Percentiles rank a stretch among this genome's conserved stretches.
Conservation (phyloP, 2,329 filamentous ascomycete species). For the Colletotrichum sp. region DNA sequence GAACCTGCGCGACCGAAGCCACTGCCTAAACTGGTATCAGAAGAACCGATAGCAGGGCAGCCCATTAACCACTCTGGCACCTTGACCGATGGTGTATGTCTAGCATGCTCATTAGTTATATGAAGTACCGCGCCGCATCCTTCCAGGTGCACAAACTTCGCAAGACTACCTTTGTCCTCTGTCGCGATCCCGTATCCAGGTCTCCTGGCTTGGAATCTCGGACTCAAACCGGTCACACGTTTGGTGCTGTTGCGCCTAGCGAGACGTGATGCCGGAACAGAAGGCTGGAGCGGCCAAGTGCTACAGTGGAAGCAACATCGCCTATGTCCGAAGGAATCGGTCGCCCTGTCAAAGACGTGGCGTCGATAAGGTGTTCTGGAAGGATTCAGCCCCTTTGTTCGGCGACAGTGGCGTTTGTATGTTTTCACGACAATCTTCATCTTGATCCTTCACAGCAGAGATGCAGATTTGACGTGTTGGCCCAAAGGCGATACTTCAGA, state of each 20-base stretch:
- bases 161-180: background rate
- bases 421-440: background rate
- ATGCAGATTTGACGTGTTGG: background rate
- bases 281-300: background rate
- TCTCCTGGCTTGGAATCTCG: background rate
- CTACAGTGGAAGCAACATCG: background rate
- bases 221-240: background rate
- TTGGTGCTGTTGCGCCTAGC: background rate
- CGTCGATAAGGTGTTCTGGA: background rate
- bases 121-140: background rate
- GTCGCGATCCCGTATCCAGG: background rate
- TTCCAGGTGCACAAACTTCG: background rate
- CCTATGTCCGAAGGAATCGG: background rate
- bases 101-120: rapidly evolving
- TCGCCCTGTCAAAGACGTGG: background rate
- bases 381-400: background rate
- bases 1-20: slow-evolving; percentile 23
- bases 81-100: background rate
- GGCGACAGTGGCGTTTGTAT: background rate
- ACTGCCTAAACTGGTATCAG: slow-evolving; percentile 5
- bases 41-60: slow-evolving; percentile 13
- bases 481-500: background rate
- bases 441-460: background rate
- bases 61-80: slow-evolving; percentile 23
- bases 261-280: background rate